Evolutionary conservation across 2,329 filamentous ascomycete genomes (phyloP).

Genomic region (Ambrosiella xylebori): DNA sequence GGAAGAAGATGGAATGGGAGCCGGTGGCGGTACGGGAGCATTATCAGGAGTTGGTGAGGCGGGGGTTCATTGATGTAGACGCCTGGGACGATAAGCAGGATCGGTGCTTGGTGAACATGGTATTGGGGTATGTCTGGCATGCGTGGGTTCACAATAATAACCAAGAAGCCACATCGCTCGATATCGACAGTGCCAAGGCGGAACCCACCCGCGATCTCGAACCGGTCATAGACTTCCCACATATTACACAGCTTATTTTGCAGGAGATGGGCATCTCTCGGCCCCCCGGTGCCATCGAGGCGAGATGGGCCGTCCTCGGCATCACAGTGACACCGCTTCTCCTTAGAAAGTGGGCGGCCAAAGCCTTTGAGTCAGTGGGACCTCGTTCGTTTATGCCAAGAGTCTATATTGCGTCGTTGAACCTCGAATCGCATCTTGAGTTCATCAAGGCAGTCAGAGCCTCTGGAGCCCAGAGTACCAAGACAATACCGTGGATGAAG

Average conservation of each 20-base stretch:
- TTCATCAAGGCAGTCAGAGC: conserved; percentile 9
- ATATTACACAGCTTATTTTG: neutral
- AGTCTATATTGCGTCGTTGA: conserved; percentile 1
- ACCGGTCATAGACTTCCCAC: neutral
- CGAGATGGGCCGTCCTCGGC: conserved; percentile 1
- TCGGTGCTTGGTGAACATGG: conserved; percentile 5
- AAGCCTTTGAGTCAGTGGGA: conserved; percentile 8
- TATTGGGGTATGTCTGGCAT: conserved; percentile 5
- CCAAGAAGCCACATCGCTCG: neutral
- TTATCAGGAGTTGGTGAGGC: conserved; percentile 4
- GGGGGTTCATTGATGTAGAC: neutral
- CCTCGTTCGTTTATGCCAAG: conserved; percentile 5
- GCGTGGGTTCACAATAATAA: conserved; percentile 8
- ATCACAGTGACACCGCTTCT: conserved; percentile 8
- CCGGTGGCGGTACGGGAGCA: conserved; percentile 7
- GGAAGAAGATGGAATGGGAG: conserved; percentile 3
- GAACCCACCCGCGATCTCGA: neutral
- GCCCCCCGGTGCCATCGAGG: neutral
- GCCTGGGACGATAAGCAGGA: conserved; percentile 5
- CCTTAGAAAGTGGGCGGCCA: conserved; percentile 7
- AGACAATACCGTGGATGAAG: conserved; percentile 5
- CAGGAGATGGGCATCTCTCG: neutral
- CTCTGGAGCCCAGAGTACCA: conserved; percentile 3
- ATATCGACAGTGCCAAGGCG: neutral
- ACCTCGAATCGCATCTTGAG: neutral